Conservation (phyloP, 148 eudicot genomes). For the Nepenthes gracilis region DNA sequence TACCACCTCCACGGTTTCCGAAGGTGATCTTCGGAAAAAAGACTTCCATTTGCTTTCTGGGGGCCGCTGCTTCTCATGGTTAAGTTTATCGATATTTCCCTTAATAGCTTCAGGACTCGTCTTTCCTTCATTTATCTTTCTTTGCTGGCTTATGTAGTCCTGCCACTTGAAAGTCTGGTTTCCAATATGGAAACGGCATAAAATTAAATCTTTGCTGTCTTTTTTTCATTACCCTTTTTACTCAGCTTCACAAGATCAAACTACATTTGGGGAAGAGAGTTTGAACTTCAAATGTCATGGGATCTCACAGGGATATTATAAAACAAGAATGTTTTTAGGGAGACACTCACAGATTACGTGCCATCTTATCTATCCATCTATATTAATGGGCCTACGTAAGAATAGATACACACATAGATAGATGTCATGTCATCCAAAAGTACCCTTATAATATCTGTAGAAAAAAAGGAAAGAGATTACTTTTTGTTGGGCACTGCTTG, state of each 20-base stretch:
- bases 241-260: too few species aligned
- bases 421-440: too few species aligned
- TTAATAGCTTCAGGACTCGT: conserved; percentile 61
- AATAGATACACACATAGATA: too few species aligned
- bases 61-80: conserved; percentile 31
- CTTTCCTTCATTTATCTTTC: conserved; percentile 70
- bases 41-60: conserved; percentile 73
- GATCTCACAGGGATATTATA: neutral
- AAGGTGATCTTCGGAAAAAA: conserved; percentile 61
- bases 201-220: too few species aligned
- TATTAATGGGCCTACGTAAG: too few species aligned
- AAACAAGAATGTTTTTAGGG: too few species aligned
- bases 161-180: conserved; percentile 86
- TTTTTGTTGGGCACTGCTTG: too few species aligned
- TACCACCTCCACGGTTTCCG: conserved; percentile 33
- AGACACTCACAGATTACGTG: too few species aligned
- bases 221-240: too few species aligned
- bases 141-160: conserved; percentile 57
- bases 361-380: too few species aligned
- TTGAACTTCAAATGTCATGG: neutral
- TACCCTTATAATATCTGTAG: too few species aligned
- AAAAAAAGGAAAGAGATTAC: too few species aligned
- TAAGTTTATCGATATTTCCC: conserved; percentile 46
- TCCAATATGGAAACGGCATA: conserved; percentile 1
- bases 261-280: neutral